These are phyloP conservation scores for Rhodotorula graminis DNA, from an alignment of 768 basidiomycete species.

Conservation along the genomic window DNA sequence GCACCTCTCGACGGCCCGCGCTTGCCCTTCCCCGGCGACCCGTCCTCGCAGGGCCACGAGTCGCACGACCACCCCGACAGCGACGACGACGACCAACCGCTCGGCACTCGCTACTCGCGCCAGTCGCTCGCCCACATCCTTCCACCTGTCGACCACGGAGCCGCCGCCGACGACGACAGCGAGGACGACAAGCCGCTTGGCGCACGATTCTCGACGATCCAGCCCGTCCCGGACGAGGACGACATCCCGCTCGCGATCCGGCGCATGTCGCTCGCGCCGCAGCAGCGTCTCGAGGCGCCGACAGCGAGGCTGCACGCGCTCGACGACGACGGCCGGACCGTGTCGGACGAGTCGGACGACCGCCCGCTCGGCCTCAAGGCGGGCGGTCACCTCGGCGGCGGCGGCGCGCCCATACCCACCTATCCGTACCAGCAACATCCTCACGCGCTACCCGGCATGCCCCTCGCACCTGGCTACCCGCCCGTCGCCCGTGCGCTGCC, in stretches of 20 bases:
- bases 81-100: constrained; percentile 7
- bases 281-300: neutral
- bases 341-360: constrained; percentile 29
- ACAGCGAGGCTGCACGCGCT: constrained; percentile 6
- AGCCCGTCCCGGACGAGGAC: constrained; percentile 14
- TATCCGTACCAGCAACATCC: no score
- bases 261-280: constrained; percentile 24
- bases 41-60: constrained; percentile 18
- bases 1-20: neutral
- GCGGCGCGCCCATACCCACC: neutral
- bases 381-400: neutral
- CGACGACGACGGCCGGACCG: constrained; percentile 20
- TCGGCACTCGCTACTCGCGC: constrained; percentile 16
- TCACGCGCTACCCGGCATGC: no score
- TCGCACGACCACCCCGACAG: neutral
- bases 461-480: neutral
- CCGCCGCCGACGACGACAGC: neutral
- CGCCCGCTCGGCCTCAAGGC: constrained; percentile 22
- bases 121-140: neutral
- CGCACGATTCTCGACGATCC: constrained; percentile 14
- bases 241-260: constrained; percentile 32
- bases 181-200: constrained; percentile 21
- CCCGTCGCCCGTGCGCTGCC: neutral
- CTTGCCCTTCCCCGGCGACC: constrained; percentile 23
- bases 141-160: neutral